These are phyloP conservation scores for Anthracocystis panici-leucophaei DNA, from an alignment of 1,284 basidiomycete genomes.

Conservation along the genomic window DNA sequence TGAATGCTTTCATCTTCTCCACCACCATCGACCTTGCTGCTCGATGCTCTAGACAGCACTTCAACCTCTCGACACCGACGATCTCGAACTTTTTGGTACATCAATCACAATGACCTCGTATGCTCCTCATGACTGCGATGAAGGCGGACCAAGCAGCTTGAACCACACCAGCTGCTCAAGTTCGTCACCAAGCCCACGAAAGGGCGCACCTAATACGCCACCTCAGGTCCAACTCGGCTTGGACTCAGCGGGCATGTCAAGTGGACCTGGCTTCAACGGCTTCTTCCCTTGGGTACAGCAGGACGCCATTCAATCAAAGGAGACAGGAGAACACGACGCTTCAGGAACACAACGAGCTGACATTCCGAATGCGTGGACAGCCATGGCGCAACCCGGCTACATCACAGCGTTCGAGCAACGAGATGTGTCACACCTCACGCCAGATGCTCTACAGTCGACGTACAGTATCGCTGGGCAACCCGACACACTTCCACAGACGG, in stretches of 20 bases:
- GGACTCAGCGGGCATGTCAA: conserved; percentile 5
- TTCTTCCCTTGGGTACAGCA: conserved; percentile 40
- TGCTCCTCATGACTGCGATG: conserved; percentile 4
- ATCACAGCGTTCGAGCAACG: conserved; percentile 18
- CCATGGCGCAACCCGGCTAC: not conserved
- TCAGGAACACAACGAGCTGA: not conserved
- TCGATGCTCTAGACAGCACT: not conserved
- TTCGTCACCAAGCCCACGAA: conserved; percentile 8
- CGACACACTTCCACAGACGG: not conserved
- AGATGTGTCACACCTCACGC: conserved; percentile 1
- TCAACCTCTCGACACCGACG: not conserved
- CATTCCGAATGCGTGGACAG: not conserved
- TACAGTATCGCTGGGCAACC: not conserved
- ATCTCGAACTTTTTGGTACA: no score
- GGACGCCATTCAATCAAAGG: not conserved
- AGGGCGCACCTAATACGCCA: conserved; percentile 19
- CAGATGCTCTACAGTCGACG: not conserved
- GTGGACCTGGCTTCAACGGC: conserved; percentile 10
- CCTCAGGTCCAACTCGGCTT: conserved; percentile 17
- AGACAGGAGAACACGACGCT: no score
- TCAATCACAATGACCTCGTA: not conserved
- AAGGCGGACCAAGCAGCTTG: conserved; percentile 2
- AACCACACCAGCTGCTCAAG: conserved; percentile 13
- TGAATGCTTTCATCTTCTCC: no score
- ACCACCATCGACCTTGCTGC: no score